Percentiles rank a stretch among this genome's conserved stretches.
Evolutionary conservation across 768 basidiomycete species (phyloP).

Genomic region (Omphalotus guepiniiformis): DNA sequence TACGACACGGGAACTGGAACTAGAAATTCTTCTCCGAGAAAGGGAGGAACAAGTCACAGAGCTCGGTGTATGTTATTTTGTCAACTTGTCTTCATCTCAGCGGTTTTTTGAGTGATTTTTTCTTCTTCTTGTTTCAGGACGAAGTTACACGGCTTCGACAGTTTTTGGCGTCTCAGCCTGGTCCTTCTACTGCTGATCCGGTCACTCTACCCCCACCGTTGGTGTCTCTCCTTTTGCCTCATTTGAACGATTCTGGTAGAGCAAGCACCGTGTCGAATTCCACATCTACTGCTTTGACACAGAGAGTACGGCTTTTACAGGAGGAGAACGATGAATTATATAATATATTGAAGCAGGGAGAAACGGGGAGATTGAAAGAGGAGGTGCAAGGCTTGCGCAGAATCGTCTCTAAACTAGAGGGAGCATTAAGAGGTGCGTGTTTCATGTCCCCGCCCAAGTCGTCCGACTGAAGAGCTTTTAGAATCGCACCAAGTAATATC

Average conservation of each 20-base stretch:
- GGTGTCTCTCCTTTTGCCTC: conserved; percentile 64
- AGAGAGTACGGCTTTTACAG: conserved; percentile 67
- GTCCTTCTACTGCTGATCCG: conserved; percentile 54
- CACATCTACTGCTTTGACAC: conserved; percentile 61
- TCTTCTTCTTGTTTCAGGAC: conserved; percentile 43
- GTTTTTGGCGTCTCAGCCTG: conserved; percentile 57
- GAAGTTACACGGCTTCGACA: conserved; percentile 68
- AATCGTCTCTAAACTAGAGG: conserved; percentile 66
- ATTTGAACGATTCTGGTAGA: conserved; percentile 36
- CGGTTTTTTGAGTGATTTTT: neutral
- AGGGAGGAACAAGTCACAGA: conserved; percentile 69
- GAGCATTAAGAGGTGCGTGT: conserved; percentile 67
- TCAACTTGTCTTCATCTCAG: conserved; percentile 6
- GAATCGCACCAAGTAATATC: conserved; percentile 76
- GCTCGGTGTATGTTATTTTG: conserved; percentile 51
- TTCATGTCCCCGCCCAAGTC: conserved; percentile 5
- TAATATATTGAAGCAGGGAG: conserved; percentile 64
- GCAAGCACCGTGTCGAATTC: conserved; percentile 49
- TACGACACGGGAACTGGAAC: conserved; percentile 71
- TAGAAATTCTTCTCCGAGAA: conserved; percentile 73
- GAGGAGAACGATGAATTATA: conserved; percentile 89
- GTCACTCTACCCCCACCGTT: conserved; percentile 70
- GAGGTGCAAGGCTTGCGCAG: conserved; percentile 68
- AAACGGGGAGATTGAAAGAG: conserved; percentile 79
- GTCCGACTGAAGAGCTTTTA: conserved; percentile 23